A percentile compares a stretch with the other conserved stretches of the same genome.
Evolutionary conservation across 1,284 basidiomycete species (phyloP).

Genomic region (Xanthoconium separans): DNA sequence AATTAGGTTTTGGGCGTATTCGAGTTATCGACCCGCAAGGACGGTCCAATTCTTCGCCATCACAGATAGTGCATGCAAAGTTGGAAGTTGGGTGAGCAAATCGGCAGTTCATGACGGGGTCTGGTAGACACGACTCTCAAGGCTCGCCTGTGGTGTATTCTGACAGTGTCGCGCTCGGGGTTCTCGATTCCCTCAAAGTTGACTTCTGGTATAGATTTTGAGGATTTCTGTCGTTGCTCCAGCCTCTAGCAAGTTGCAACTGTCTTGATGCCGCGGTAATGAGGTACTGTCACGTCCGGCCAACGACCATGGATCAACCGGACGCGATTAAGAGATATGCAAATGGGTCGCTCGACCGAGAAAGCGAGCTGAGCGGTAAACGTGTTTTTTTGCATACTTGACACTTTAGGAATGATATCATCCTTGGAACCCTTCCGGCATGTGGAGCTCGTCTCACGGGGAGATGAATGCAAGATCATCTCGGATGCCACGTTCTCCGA

Average conservation of each 20-base stretch:
- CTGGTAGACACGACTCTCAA: no score
- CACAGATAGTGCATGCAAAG: no score
- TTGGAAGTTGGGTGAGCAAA: no score
- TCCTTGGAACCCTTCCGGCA: neutral
- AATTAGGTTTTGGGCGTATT: no score
- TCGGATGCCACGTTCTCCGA: slow-evolving; percentile 29
- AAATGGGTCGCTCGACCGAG: neutral
- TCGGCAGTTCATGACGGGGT: no score
- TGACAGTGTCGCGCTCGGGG: no score
- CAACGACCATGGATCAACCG: no score
- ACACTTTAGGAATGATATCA: neutral
- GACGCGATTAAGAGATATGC: neutral
- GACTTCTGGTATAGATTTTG: neutral
- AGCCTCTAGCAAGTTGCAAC: neutral
- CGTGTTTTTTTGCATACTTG: neutral
- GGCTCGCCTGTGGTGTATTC: no score
- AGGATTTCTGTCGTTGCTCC: neutral
- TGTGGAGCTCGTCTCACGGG: neutral
- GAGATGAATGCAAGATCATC: slow-evolving; percentile 32
- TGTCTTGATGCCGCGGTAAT: no score
- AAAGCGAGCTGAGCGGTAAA: neutral
- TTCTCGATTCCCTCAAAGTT: neutral
- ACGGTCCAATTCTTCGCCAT: no score
- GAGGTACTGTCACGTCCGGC: no score
- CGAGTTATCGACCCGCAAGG: no score